A percentile compares a stretch with the other conserved stretches of the same genome.
Evolutionary conservation across 345 rosid species (phyloP).

Genomic region (Rhodamnia rubescens): DNA sequence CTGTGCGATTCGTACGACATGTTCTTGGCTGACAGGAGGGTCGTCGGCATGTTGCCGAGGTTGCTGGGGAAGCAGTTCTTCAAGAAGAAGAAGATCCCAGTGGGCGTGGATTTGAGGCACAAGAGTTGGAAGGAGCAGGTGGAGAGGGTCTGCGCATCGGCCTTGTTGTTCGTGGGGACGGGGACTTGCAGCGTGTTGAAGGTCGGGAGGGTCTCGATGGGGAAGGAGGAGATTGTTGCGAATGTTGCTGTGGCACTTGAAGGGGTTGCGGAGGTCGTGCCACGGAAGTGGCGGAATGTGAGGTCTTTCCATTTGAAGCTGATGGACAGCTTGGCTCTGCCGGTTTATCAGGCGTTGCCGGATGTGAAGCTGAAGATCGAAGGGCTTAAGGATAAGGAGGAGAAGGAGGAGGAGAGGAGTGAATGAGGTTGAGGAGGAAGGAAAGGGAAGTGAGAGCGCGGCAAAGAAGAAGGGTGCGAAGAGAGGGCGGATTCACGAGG

Average conservation of each 20-base stretch:
- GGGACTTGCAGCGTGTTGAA: background rate
- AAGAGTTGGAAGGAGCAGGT: slow-evolving; percentile 18
- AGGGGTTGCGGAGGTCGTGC: background rate
- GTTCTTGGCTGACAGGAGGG: slow-evolving; percentile 12
- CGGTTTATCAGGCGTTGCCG: background rate
- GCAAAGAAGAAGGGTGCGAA: background rate
- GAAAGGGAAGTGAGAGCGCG: background rate
- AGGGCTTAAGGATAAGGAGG: background rate
- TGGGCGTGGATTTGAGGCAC: slow-evolving; percentile 11
- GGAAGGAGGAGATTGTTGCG: background rate
- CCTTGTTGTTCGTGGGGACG: background rate
- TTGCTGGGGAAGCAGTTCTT: slow-evolving; percentile 14
- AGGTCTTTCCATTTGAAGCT: slow-evolving; percentile 1
- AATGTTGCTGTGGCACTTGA: background rate
- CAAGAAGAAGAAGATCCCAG: slow-evolving; percentile 13
- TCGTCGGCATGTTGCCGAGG: slow-evolving; percentile 5
- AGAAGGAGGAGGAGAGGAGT: background rate
- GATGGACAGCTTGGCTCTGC: background rate
- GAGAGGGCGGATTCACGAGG: background rate
- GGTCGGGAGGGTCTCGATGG: background rate
- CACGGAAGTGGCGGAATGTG: background rate
- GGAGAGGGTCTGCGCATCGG: background rate
- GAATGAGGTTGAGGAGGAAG: background rate
- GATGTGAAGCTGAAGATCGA: background rate
- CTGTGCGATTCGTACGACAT: slow-evolving; percentile 9